These are phyloP conservation scores for Thermothelomyces thermophilus DNA, from an alignment of 2,329 filamentous ascomycete genomes.

Conservation along the genomic window DNA sequence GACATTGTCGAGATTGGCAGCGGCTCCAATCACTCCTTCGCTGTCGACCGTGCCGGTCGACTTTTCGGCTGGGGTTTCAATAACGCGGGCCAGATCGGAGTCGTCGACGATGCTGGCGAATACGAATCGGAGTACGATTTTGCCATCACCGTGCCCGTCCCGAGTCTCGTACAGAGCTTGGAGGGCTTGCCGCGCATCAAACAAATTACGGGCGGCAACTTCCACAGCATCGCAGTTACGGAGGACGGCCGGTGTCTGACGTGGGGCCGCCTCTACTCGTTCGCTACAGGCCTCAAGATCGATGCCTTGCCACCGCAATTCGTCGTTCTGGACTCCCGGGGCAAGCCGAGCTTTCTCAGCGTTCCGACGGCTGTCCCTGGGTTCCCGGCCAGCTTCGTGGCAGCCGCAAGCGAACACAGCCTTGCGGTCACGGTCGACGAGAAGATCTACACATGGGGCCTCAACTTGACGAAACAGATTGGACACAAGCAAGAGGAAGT, in stretches of 20 bases:
- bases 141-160: conserved; percentile 2
- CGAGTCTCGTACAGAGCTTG: conserved; percentile 5
- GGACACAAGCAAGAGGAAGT: conserved; percentile 71
- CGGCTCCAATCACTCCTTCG: conserved; percentile 73
- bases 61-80: conserved; percentile 82
- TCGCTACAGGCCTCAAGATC: conserved; percentile 34
- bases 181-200: conserved; percentile 5
- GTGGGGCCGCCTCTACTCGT: conserved; percentile 49
- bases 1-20: conserved; percentile 39
- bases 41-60: conserved; percentile 61
- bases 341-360: conserved; percentile 61
- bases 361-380: conserved; percentile 54
- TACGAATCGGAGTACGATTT: conserved; percentile 3
- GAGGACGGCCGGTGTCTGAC: conserved; percentile 48
- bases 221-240: conserved; percentile 64
- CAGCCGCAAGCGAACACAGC: conserved; percentile 63
- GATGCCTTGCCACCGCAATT: conserved; percentile 49
- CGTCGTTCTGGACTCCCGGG: conserved; percentile 56
- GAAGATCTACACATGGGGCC: conserved; percentile 70
- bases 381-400: conserved; percentile 49
- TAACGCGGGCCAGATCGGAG: conserved; percentile 65
- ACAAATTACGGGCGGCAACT: conserved; percentile 47
- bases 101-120: conserved; percentile 49
- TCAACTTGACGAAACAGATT: conserved; percentile 72
- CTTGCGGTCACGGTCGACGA: conserved; percentile 62